Conservation (phyloP, 2,329 filamentous ascomycete species). For the Aspergillus tamarii region DNA sequence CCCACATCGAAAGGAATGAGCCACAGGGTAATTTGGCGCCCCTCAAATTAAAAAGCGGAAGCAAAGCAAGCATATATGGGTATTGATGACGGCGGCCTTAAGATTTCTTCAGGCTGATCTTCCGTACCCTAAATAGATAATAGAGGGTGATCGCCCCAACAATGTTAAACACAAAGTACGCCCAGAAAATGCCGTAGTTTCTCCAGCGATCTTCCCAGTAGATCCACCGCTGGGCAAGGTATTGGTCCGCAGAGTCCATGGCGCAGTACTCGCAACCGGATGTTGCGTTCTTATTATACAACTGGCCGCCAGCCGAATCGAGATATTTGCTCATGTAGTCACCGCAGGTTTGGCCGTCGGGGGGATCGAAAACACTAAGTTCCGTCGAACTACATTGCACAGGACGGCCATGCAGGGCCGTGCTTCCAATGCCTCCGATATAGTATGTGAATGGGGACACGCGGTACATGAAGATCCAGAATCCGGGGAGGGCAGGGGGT, state of each 20-base stretch:
- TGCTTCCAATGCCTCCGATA: constrained; percentile 58
- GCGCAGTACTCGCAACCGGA: constrained; percentile 54
- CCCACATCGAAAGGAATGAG: no score
- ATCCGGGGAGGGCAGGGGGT: constrained; percentile 65
- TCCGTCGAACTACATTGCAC: constrained; percentile 41
- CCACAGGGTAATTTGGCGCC: not conserved
- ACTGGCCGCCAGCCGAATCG: constrained; percentile 51
- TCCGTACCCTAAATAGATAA: constrained; percentile 41
- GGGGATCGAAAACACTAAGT: constrained; percentile 65
- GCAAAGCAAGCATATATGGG: not conserved
- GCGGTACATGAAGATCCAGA: constrained; percentile 80
- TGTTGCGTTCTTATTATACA: constrained; percentile 54
- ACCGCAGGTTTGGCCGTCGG: constrained; percentile 57
- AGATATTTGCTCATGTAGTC: constrained; percentile 62
- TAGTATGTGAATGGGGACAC: constrained; percentile 68
- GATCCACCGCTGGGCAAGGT: constrained; percentile 48
- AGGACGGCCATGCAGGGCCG: constrained; percentile 34
- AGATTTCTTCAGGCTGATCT: not conserved
- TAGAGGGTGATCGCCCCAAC: constrained; percentile 57
- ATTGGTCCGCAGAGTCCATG: constrained; percentile 38
- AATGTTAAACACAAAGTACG: constrained; percentile 62
- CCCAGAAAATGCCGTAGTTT: constrained; percentile 67
- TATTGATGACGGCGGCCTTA: not conserved
- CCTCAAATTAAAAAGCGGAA: not conserved
- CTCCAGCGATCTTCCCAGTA: constrained; percentile 64